Evolutionary conservation across 768 basidiomycete genomes (phyloP), one percentile per base, ranked within the genome.

Genomic region (Agaricus sinodeliciosus): DNA sequence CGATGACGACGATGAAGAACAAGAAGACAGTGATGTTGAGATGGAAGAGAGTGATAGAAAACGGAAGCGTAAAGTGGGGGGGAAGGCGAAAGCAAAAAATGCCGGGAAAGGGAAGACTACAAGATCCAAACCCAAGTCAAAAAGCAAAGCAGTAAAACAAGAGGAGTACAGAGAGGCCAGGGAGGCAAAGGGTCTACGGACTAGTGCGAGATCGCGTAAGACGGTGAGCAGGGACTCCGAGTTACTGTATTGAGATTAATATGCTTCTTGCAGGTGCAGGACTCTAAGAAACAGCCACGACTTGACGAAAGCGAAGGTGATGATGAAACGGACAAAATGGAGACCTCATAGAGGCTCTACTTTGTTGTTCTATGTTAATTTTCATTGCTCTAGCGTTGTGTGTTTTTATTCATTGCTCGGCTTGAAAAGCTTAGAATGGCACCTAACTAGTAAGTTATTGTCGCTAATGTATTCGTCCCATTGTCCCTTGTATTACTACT

Each of bases 241-340:
- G 25, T 11, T 5, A 7, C 42, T 41, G 19, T n/a, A 18, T 22
- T 16, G 31, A 31, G 19, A 5, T 26, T 9, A 11, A 27, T 22
- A 34, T 43, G 27, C 19, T 8, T 31, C 13, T 12, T 7, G n/a
- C 31, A 54, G 52, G 46, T 19, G 22, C 44, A 53, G 28, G 40
- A 36, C 2, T 15, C 40, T 7, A 54, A 37, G 37, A 54, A 54
- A 26, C 27, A 31, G 46, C 45, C 37, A 19, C 41, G 28, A 18
- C 25, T 27, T 16, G 43, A 49, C 19, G 48, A 19, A 35, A 50
- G 41, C 18, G 49, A 13, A 11, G 41, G 26, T 16, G 50, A 43
- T 15, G 35, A 22, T 16, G 50, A 46, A n/a, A 39, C 51, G 26
- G 51, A 53, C n/a, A 53, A 28, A n/a, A 52, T 46, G 51, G 51